A percentile compares a stretch with the other conserved stretches of the same genome.
These are phyloP conservation scores for Oemleria cerasiformis DNA, from an alignment of 306 rosid genomes.

Conservation along the genomic window DNA sequence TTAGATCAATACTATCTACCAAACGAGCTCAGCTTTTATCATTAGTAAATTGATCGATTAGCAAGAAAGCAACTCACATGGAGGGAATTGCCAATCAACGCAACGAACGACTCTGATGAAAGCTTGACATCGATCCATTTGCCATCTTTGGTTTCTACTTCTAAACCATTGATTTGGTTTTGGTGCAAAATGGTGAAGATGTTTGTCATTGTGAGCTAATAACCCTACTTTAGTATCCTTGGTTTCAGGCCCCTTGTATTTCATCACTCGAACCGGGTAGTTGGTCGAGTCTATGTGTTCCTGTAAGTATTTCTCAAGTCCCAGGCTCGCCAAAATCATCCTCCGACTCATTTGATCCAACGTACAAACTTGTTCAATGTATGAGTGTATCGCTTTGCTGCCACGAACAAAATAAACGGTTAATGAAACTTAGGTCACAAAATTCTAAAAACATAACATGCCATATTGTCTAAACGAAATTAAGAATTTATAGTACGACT, in stretches of 20 bases:
- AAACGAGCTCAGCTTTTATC: conserved; percentile 14
- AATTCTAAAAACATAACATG: neutral
- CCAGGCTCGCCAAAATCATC: conserved; percentile 71
- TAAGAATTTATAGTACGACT: neutral
- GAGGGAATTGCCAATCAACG: conserved; percentile 65
- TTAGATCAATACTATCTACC: too few species aligned
- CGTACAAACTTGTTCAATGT: conserved; percentile 44
- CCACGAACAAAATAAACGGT: neutral
- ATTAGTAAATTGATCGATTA: too few species aligned
- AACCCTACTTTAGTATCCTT: conserved; percentile 48
- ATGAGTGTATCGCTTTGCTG: conserved; percentile 54
- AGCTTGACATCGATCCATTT: conserved; percentile 64
- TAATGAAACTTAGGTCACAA: too few species aligned
- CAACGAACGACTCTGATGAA: conserved; percentile 43
- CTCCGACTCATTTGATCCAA: conserved; percentile 58
- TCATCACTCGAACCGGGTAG: conserved; percentile 63
- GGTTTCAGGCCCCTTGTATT: conserved; percentile 60
- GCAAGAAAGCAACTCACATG: conserved; percentile 31
- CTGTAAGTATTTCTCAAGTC: conserved; percentile 61
- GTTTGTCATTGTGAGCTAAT: conserved; percentile 60
- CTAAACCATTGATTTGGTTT: conserved; percentile 65
- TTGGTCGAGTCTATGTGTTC: conserved; percentile 70
- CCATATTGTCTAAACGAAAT: neutral
- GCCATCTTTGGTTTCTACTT: conserved; percentile 63
- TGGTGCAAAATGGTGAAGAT: conserved; percentile 59